Base-by-base conservation (phyloP, 495 filamentous ascomycete genomes). In the Eremomyces bilateralis region DNA sequence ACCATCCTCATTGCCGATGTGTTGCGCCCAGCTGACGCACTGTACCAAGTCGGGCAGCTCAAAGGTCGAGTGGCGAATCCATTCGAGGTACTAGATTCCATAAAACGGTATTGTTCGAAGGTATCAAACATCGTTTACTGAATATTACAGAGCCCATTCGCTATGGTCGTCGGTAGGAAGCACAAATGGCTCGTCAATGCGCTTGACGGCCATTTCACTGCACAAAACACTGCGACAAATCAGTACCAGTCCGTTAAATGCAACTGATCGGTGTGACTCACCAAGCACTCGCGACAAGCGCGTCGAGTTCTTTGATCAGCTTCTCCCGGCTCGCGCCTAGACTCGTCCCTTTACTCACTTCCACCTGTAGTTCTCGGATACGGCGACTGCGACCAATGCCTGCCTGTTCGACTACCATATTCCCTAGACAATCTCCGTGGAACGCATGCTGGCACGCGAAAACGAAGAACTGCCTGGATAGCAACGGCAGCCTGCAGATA, bases 381-480 rank as follows among this genome's bases (percentile, higher is more conserved):
- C 79, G 64, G 53, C 70, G 69, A 21, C 70, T 73, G 61, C 76
- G 85, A 17, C 68, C 76, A 18, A 76, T 62, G 2, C 71, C 67
- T 0, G 70, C 70, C 41, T 71, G 63, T 41, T 83, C 79, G 30
- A 92, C 58, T 0, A 95, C 82, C 44, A 77, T 75, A 44, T 65
- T 69, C 0, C 76, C 84, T 15, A 95, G 52, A 50, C 90, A 97
- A 46, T 95, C 88, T 39, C 76, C 80, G 50, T 97, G 88, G 44
- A 94, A 95, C 15, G 82, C 82, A 54, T 97, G 88, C 59, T 94
- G 88, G 52, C 88, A 97, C 0, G 88, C 84, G 49, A 95, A 97
- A 8, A 95, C 88, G 41, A 93, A 97, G 57, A 95, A 97, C 50
- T 91, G 80, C 38, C 85, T 60, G 41, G 73, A 78, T 13, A 97